Percentiles rank a stretch among this genome's conserved stretches.
phyloP scores from a whole-genome alignment of 129 eudicot species.

The Mikania micrantha region DNA sequence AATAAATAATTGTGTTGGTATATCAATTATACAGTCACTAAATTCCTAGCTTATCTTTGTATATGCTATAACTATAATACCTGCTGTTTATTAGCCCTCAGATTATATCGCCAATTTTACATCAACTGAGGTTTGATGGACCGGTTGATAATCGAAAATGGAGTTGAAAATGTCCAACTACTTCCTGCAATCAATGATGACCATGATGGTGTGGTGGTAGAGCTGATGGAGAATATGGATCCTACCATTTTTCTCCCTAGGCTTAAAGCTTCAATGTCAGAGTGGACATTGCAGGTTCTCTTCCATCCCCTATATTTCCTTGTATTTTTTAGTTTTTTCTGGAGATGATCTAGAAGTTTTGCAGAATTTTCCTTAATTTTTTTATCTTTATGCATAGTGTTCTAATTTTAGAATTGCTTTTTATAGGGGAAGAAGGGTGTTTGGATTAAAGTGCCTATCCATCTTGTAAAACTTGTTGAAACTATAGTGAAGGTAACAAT shows the following conservation, averaged over 20 bases:
- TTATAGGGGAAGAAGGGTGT: conserved; percentile 81
- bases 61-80: neutral
- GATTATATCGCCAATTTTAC: neutral
- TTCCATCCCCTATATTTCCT: neutral
- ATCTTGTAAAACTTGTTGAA: conserved; percentile 59
- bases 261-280: conserved; percentile 56
- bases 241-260: conserved; percentile 27
- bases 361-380: neutral
- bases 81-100: conserved; percentile 9
- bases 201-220: conserved; percentile 61
- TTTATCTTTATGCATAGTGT: neutral
- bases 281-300: conserved; percentile 64
- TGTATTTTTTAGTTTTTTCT: neutral
- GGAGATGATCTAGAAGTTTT: neutral
- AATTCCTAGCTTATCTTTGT: neutral
- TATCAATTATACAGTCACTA: neutral
- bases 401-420: conserved; percentile 11
- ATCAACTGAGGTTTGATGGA: conserved; percentile 30
- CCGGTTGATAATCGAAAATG: conserved; percentile 26
- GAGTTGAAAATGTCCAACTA: conserved; percentile 22
- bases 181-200: conserved; percentile 58
- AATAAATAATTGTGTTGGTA: neutral
- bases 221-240: conserved; percentile 63
- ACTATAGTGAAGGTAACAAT: conserved; percentile 56
- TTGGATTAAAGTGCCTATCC: conserved; percentile 73